phyloP scores from a whole-genome alignment of 805 yeast genomes.

The Crinitomyces ghanaensis region DNA sequence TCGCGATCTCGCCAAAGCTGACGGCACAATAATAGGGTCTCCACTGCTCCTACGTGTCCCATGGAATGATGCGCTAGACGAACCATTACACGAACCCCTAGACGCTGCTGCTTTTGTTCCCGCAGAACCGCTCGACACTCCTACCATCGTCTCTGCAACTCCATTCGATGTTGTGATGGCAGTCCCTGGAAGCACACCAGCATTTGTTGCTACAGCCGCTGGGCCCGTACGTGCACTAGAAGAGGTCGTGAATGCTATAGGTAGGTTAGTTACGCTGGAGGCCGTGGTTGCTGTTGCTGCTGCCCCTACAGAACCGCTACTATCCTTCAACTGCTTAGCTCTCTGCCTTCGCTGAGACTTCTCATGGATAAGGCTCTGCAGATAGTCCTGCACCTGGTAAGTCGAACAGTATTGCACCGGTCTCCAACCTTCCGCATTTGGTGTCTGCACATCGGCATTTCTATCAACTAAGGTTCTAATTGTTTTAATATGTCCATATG shows the following conservation, averaged over 20 bases:
- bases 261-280: neutral
- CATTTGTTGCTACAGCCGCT: neutral
- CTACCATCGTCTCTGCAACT: no score
- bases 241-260: neutral
- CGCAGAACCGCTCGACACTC: no score
- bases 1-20: no score
- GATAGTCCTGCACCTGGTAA: conserved; percentile 37
- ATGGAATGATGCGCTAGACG: no score
- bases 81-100: no score
- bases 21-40: no score
- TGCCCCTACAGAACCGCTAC: neutral
- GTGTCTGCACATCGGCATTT: conserved; percentile 36
- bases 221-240: neutral
- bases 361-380: conserved; percentile 22
- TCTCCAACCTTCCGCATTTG: conserved; percentile 51
- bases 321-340: conserved; percentile 8
- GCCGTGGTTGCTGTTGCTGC: conserved; percentile 2
- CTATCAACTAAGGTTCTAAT: conserved; percentile 40
- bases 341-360: conserved; percentile 11
- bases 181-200: neutral
- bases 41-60: no score
- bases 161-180: neutral
- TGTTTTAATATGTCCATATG: conserved; percentile 51
- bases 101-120: no score
- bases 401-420: conserved; percentile 52